Evolutionary conservation across 257 asterid species (phyloP), one percentile per base, ranked within the genome.

Genomic region (Penstemon eatonii): DNA sequence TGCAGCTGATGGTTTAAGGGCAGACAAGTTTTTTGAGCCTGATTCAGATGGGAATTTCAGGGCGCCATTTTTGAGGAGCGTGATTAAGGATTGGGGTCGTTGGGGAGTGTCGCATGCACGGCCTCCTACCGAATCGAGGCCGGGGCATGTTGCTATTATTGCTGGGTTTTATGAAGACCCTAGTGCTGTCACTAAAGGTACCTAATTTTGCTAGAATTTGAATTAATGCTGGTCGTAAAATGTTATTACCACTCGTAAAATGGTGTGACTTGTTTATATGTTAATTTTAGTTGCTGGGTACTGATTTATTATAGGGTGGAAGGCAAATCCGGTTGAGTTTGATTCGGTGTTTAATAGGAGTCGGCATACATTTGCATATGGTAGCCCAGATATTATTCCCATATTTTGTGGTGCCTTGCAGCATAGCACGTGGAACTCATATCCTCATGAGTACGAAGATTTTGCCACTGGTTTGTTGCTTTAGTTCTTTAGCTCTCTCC

Each of bases 81-180:
- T 93, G 77, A 93, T 93, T 46, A 83, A 82, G 72, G 90, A 87
- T 71, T 85, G 74, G 65, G 99, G 99, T n/a, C 91, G 96, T 40
- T 93, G 97, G 97, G 99, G 99, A 71, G 97, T 93, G 38, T 93
- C 99, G 4, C 97, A 91, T 66, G 97, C 99, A 5, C 96, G 99
- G 25, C 99, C 99, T 52, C 99, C 99, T 4, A 93, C 99, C 2
- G 99, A 93, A 74, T 93, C 97, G 13, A 87, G 97, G 77, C 99
- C 97, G 37, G 97, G 99, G 7, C 99, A 93, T 83, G 99, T 93
- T 77, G 95, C 99, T 38, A 84, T 93, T 25, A 93, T 91, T 82
- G 99, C 99, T 75, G 99, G 99, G 0, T 91, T 93, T 73, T 93
- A 93, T 77, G 99, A 93, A 79, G 99, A 93, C 81, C 99, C 99